phyloP scores from a whole-genome alignment of 768 basidiomycete genomes.

The Leccinum incarnatum region DNA sequence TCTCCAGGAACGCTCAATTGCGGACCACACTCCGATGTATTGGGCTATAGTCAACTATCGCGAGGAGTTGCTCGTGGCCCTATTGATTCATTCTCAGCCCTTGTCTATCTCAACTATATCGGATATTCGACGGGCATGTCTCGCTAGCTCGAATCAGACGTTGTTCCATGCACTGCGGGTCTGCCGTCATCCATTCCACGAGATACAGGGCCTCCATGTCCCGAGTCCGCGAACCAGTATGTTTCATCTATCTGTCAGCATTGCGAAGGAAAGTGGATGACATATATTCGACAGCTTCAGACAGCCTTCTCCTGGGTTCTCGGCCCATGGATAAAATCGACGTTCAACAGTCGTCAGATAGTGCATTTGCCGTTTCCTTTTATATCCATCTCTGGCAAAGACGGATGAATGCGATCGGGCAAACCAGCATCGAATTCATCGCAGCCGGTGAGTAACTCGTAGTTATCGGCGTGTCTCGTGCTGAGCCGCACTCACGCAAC shows the following conservation, averaged over 20 bases:
- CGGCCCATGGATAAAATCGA: conserved; percentile 51
- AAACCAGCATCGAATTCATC: conserved; percentile 65
- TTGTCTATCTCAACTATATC: no score
- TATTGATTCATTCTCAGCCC: no score
- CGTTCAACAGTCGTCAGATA: conserved; percentile 41
- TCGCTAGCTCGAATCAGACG: no score
- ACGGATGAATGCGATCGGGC: conserved; percentile 61
- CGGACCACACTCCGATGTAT: conserved; percentile 29
- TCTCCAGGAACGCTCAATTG: conserved; percentile 26
- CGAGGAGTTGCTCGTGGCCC: no score
- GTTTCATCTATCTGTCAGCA: conserved; percentile 15
- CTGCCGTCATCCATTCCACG: conserved; percentile 22
- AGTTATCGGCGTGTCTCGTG: not conserved
- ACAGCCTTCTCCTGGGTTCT: conserved; percentile 33
- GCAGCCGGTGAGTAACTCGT: conserved; percentile 31
- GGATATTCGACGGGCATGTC: no score
- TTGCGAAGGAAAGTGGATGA: not conserved
- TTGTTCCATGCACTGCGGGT: conserved; percentile 16
- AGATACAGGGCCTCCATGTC: conserved; percentile 19
- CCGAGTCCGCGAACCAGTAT: conserved; percentile 16
- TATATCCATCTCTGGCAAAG: conserved; percentile 60
- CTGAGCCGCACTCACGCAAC: not conserved
- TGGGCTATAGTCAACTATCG: conserved; percentile 27
- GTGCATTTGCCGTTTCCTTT: conserved; percentile 47
- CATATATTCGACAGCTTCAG: conserved; percentile 29